Base-by-base conservation (phyloP, 2,329 filamentous ascomycete species). In the Stachybotrys chartarum region DNA sequence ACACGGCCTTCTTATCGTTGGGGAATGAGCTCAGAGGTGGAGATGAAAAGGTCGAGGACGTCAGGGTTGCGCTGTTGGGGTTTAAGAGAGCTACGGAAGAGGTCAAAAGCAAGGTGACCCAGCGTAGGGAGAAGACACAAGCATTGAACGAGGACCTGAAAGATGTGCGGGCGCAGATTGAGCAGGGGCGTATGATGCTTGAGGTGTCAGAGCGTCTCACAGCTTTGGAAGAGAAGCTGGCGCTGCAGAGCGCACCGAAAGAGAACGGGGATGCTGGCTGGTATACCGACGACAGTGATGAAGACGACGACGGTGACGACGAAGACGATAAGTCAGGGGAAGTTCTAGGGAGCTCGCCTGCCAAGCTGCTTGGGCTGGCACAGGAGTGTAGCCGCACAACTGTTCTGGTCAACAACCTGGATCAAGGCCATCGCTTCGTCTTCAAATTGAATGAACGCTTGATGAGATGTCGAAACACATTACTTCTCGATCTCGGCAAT, bases 41-140 rank as follows among this genome's bases (percentile, higher is more conserved):
- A 7, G 92, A 96, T 66, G 93, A 97, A 64, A 89, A 87, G 68
- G 87, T 97, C 1, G 92, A 96, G 68, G 91, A 95, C 66, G 87
- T 97, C 35, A 82, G 90, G 48, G 88, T 99, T 0, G 91, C 91
- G 0, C 73, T 99, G 55, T 70, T 97, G 57, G 91, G 91, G 0
- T 97, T 99, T 65, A 80, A 86, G 57, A 82, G 92, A 59, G 91
- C 94, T 53, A 83, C 97, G 1, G 86, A 90, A 60, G 85, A 86
- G 52, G 80, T 97, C 51, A 85, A 84, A 66, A 75, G 74, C 10
- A 80, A 79, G 17, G 88, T 97, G 0, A 75, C 77, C 7, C 78
- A 81, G 56, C 80, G 87, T 59, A 83, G 82, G 30, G 71, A 72
- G 18, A 86, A 93, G 62, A 82, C 91, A 1, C 76, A 77, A 44